These are phyloP conservation scores for Geosmithia putterillii DNA, from an alignment of 2,329 filamentous ascomycete species.

Conservation along the genomic window DNA sequence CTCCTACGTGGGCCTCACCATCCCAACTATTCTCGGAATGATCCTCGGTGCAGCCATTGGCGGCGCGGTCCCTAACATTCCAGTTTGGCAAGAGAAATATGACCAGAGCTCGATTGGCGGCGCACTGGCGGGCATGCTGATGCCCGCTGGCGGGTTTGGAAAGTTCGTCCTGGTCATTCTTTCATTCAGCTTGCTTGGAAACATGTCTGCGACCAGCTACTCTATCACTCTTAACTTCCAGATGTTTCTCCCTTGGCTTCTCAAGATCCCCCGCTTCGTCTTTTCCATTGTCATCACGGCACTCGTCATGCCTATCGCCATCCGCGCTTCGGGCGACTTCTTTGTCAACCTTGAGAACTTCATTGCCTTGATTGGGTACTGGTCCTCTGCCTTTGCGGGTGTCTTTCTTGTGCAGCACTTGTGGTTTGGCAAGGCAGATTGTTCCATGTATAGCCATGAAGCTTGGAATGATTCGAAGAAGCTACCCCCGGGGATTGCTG, in stretches of 20 bases:
- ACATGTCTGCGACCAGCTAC: slow-evolving; percentile 47
- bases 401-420: slow-evolving; percentile 36
- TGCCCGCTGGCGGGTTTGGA: slow-evolving; percentile 45
- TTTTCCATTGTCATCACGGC: slow-evolving; percentile 45
- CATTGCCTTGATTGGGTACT: slow-evolving; percentile 44
- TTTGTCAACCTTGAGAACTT: slow-evolving; percentile 46
- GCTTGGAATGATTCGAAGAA: slow-evolving; percentile 32
- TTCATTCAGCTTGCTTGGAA: slow-evolving; percentile 44
- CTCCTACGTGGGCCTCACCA: slow-evolving; percentile 39
- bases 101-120: slow-evolving; percentile 41
- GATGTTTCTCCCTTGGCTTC: slow-evolving; percentile 43
- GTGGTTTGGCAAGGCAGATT: slow-evolving; percentile 30
- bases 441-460: slow-evolving; percentile 28
- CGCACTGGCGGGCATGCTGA: slow-evolving; percentile 46
- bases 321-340: slow-evolving; percentile 38
- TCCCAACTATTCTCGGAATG: slow-evolving; percentile 48
- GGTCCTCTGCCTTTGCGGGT: slow-evolving; percentile 41
- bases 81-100: slow-evolving; percentile 41
- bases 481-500: slow-evolving; percentile 34
- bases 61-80: slow-evolving; percentile 40
- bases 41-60: slow-evolving; percentile 50
- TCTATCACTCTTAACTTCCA: slow-evolving; percentile 53
- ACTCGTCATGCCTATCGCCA: slow-evolving; percentile 45
- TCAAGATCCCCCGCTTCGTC: slow-evolving; percentile 41
- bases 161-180: slow-evolving; percentile 51